Evolutionary conservation across 2,329 filamentous ascomycete genomes (phyloP).

Genomic region (Leptographium galeiforme): DNA sequence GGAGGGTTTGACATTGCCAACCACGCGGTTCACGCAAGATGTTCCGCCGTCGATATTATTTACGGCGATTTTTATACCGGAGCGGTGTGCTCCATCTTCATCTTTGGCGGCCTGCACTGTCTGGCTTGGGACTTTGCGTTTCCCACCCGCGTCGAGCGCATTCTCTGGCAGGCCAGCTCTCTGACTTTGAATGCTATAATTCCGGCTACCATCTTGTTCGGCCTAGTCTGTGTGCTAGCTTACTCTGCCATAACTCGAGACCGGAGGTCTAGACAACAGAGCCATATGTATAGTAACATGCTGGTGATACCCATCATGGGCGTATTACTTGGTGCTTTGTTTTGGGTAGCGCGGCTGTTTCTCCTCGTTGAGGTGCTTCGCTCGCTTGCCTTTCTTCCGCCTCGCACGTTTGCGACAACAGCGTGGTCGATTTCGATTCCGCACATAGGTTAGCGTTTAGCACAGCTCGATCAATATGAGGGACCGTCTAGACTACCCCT

Average conservation of each 20-base stretch:
- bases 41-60: background rate
- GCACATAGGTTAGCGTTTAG: background rate
- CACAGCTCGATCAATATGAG: background rate
- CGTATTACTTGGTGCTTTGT: no score
- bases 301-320: no score
- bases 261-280: no score
- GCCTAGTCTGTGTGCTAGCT: no score
- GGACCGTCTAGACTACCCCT: no score
- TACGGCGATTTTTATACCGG: background rate
- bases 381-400: conserved; percentile 2
- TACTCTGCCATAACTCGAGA: background rate
- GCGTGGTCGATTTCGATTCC: background rate
- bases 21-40: conserved; percentile 1
- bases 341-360: background rate
- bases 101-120: conserved; percentile 11
- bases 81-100: background rate
- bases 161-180: conserved; percentile 5
- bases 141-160: conserved; percentile 12
- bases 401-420: background rate
- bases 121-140: conserved; percentile 16
- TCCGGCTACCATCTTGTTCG: no score
- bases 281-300: no score
- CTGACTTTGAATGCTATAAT: background rate
- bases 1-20: conserved; percentile 5
- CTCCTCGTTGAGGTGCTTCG: conserved; percentile 4